Evolutionary conservation across 352 stramenopile genomes (phyloP).

Genomic region (Phytophthora citrophthora): DNA sequence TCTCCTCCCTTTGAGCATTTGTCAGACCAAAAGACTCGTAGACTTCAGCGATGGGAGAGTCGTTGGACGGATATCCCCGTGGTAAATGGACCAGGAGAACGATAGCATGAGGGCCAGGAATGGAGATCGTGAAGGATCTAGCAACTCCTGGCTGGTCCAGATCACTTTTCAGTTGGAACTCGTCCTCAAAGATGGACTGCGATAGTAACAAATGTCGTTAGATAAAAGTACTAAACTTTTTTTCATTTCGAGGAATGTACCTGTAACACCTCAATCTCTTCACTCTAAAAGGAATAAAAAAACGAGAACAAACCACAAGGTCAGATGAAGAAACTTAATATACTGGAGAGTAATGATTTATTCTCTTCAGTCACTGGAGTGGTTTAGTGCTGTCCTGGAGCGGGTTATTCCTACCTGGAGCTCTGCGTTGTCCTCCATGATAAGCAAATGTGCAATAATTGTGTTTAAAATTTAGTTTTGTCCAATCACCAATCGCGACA

Average conservation of each 20-base stretch:
- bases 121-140: constrained; percentile 64
- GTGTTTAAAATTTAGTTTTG: constrained; percentile 19
- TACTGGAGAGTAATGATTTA: background rate
- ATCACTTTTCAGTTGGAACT: constrained; percentile 60
- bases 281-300: constrained; percentile 45
- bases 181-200: constrained; percentile 81
- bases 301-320: constrained; percentile 4
- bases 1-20: constrained; percentile 65
- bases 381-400: background rate
- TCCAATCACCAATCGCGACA: constrained; percentile 20
- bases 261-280: constrained; percentile 83
- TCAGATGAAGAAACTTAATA: background rate
- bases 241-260: constrained; percentile 25
- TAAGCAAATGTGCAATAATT: constrained; percentile 9
- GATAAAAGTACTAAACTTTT: background rate
- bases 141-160: constrained; percentile 47
- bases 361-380: background rate
- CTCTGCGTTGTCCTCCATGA: constrained; percentile 49
- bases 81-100: constrained; percentile 77
- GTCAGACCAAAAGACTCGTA: constrained; percentile 86
- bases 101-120: constrained; percentile 71
- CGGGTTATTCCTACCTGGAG: constrained; percentile 50
- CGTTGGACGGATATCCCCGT: constrained; percentile 66
- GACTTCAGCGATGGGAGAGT: constrained; percentile 77
- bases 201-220: background rate